phyloP scores from a whole-genome alignment of 495 filamentous ascomycete species.

The Neurospora cerealis region DNA sequence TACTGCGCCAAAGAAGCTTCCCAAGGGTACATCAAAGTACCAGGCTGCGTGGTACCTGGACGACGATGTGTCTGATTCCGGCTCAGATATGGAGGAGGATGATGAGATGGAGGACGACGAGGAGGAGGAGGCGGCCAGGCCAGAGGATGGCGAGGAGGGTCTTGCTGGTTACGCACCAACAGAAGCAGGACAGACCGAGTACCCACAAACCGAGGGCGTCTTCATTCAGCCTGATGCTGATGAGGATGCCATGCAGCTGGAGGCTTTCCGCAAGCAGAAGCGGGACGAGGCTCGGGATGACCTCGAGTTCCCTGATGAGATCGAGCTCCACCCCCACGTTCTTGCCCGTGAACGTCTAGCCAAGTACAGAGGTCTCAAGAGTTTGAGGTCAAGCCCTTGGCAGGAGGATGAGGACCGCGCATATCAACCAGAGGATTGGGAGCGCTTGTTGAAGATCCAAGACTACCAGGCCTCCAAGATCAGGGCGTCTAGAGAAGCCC shows the following conservation, averaged over 20 bases:
- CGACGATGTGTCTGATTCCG: slow-evolving; percentile 72
- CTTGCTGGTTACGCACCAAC: slow-evolving; percentile 58
- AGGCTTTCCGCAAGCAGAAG: slow-evolving; percentile 66
- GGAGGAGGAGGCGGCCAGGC: slow-evolving; percentile 36
- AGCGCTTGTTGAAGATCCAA: slow-evolving; percentile 66
- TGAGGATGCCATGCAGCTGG: slow-evolving; percentile 71
- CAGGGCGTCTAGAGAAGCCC: slow-evolving; percentile 62
- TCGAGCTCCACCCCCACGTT: slow-evolving; percentile 84
- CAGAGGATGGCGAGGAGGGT: slow-evolving; percentile 73
- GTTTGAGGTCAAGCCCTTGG: slow-evolving; percentile 75
- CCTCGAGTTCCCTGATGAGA: slow-evolving; percentile 92
- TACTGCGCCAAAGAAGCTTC: slow-evolving; percentile 58
- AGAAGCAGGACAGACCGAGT: slow-evolving; percentile 72
- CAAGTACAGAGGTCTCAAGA: slow-evolving; percentile 84
- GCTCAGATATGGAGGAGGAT: slow-evolving; percentile 70
- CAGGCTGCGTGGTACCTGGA: slow-evolving; percentile 89
- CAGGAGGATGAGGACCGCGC: slow-evolving; percentile 76
- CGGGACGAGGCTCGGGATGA: slow-evolving; percentile 76
- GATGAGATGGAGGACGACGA: slow-evolving; percentile 57
- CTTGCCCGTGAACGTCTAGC: slow-evolving; percentile 75
- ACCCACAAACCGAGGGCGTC: slow-evolving; percentile 71
- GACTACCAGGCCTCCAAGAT: slow-evolving; percentile 78
- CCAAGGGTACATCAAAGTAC: slow-evolving; percentile 85
- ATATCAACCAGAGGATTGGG: slow-evolving; percentile 83
- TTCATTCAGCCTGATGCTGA: slow-evolving; percentile 82